A percentile compares a stretch with the other conserved stretches of the same genome.
phyloP scores from a whole-genome alignment of 495 filamentous ascomycete genomes.

The Cryomyces antarcticus region DNA sequence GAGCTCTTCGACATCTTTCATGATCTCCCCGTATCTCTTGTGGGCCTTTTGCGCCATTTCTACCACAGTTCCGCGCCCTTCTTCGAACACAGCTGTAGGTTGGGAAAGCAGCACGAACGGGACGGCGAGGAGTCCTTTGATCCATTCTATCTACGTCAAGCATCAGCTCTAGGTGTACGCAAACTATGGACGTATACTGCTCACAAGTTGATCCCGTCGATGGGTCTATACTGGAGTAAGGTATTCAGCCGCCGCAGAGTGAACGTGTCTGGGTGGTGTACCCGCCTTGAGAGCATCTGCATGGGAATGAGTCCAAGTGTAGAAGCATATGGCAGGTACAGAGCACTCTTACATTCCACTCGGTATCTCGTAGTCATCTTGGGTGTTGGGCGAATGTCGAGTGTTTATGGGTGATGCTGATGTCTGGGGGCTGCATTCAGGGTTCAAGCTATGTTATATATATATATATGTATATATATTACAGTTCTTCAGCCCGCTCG shows the following conservation, averaged over 20 bases:
- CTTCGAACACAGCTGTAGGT: conserved; percentile 61
- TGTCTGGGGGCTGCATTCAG: no score
- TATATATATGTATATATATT: no score
- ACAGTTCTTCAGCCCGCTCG: no score
- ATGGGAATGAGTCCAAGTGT: conserved; percentile 2
- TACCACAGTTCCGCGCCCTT: conserved; percentile 34
- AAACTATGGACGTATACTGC: conserved; percentile 1
- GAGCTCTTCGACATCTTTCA: conserved; percentile 79
- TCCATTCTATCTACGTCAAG: conserved; percentile 38
- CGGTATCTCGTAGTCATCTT: conserved; percentile 77
- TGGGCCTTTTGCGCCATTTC: conserved; percentile 47
- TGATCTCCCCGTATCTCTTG: conserved; percentile 80
- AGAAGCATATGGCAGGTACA: conserved; percentile 1
- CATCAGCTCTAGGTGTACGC: background rate
- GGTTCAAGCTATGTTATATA: no score
- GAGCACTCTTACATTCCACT: conserved; percentile 52
- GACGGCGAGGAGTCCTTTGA: conserved; percentile 75
- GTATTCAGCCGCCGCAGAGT: background rate
- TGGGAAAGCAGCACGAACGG: conserved; percentile 95
- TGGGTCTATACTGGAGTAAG: conserved; percentile 33
- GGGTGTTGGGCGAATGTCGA: background rate
- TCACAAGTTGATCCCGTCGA: conserved; percentile 68
- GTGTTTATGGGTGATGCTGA: no score
- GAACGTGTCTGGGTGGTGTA: background rate
- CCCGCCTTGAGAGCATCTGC: conserved; percentile 63